phyloP scores from a whole-genome alignment of 345 rosid species.

The Populus nigra region DNA sequence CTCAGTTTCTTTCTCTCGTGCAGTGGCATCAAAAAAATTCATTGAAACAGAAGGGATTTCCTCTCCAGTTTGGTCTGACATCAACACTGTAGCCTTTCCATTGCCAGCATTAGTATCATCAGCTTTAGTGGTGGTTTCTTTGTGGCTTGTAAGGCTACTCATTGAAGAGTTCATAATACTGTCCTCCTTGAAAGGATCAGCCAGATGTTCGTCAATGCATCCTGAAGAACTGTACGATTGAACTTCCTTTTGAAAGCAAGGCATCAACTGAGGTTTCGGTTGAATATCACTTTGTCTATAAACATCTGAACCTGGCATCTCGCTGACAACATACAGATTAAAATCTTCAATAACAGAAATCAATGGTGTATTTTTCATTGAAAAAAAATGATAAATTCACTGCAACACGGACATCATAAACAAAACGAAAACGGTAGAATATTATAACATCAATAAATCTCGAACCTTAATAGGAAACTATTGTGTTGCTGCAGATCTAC shows the following conservation, averaged over 20 bases:
- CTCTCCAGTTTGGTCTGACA: conserved; percentile 4
- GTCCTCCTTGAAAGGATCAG: conserved; percentile 22
- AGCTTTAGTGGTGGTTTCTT: not conserved
- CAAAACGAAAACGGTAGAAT: not conserved
- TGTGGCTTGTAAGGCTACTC: conserved; percentile 1
- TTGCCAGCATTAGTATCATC: conserved; percentile 7
- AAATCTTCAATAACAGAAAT: conserved; percentile 4
- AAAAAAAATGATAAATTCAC: not conserved
- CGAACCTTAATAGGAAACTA: conserved; percentile 26
- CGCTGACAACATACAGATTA: conserved; percentile 21
- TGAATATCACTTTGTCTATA: conserved; percentile 1
- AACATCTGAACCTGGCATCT: conserved; percentile 13
- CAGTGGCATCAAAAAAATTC: conserved; percentile 5
- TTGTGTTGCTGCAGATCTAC: conserved; percentile 13
- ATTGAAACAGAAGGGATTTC: conserved; percentile 3
- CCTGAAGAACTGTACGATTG: conserved; percentile 20
- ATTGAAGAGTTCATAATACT: conserved; percentile 1
- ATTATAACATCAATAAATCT: not conserved
- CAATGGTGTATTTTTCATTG: not conserved
- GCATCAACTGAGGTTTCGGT: not conserved
- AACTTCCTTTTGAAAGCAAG: conserved; percentile 11
- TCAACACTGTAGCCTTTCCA: not conserved
- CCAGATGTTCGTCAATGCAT: conserved; percentile 24
- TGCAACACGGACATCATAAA: not conserved
- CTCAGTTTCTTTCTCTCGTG: not conserved